Evolutionary conservation across 257 asterid species (phyloP).

Genomic region (Nicotiana paniculata): DNA sequence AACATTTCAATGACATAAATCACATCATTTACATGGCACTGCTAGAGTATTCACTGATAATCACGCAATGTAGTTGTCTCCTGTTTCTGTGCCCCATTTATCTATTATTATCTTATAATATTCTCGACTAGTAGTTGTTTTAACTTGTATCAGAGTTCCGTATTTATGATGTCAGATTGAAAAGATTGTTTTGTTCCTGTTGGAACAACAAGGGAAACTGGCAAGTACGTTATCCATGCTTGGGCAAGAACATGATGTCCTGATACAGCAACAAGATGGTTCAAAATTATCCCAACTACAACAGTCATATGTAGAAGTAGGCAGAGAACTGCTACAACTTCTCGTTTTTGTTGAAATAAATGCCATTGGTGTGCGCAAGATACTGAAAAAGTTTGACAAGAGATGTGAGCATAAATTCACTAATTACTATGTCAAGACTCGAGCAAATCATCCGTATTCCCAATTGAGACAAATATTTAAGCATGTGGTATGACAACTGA

Average conservation of each 20-base stretch:
- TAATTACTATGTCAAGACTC: slow-evolving; percentile 87
- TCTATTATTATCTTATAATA: background rate
- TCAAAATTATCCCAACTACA: slow-evolving; percentile 68
- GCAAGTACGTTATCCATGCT: slow-evolving; percentile 67
- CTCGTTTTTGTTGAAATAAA: slow-evolving; percentile 81
- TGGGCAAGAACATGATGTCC: slow-evolving; percentile 52
- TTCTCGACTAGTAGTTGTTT: background rate
- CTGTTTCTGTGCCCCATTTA: background rate
- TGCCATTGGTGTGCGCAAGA: slow-evolving; percentile 86
- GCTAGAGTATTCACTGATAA: background rate
- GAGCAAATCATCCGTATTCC: slow-evolving; percentile 97
- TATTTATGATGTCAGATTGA: slow-evolving; percentile 55
- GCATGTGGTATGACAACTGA: slow-evolving; percentile 77
- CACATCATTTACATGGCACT: background rate
- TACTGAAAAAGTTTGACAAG: slow-evolving; percentile 93
- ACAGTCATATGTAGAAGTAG: slow-evolving; percentile 76
- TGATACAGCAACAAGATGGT: slow-evolving; percentile 75
- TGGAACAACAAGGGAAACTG: slow-evolving; percentile 85
- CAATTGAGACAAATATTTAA: slow-evolving; percentile 94
- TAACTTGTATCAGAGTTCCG: background rate
- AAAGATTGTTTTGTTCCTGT: slow-evolving; percentile 77
- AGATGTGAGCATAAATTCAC: slow-evolving; percentile 82
- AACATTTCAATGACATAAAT: background rate
- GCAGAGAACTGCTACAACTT: slow-evolving; percentile 77
- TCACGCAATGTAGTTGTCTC: background rate